A percentile compares a stretch with the other conserved stretches of the same genome.
These are phyloP conservation scores for Coemansia sp. DNA, from an alignment of 192 early-diverging fungal genomes.

Conservation along the genomic window DNA sequence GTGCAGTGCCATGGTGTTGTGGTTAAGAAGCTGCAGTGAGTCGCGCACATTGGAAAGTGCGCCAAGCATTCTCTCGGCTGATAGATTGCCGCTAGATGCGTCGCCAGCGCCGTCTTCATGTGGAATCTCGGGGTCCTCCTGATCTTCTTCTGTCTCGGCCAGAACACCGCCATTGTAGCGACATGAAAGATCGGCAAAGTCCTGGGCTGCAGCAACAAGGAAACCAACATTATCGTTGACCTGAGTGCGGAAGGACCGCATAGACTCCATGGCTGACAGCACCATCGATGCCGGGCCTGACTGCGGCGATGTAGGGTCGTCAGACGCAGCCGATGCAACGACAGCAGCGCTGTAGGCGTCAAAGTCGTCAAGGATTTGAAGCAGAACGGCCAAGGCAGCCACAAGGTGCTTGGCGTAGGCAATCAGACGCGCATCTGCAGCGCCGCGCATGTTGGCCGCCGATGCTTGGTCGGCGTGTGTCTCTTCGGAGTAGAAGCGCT, in stretches of 20 bases:
- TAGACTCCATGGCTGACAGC: constrained; percentile 22
- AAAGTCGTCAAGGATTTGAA: constrained; percentile 54
- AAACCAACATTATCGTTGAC: constrained; percentile 48
- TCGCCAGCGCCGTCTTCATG: constrained; percentile 9
- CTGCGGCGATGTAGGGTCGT: constrained; percentile 34
- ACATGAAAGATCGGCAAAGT: constrained; percentile 43
- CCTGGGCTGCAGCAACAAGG: constrained; percentile 48
- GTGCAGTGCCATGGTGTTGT: constrained; percentile 51
- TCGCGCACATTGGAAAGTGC: constrained; percentile 27
- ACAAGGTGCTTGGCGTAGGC: constrained; percentile 53
- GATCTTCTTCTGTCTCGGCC: constrained; percentile 22
- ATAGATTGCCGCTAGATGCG: background rate
- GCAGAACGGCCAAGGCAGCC: constrained; percentile 46
- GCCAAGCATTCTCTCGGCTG: constrained; percentile 26
- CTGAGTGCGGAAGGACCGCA: constrained; percentile 33
- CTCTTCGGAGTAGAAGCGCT: constrained; percentile 42
- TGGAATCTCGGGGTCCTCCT: constrained; percentile 38
- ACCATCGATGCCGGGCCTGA: constrained; percentile 31
- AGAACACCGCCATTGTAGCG: constrained; percentile 8
- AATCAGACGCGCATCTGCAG: constrained; percentile 43
- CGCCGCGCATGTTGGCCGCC: constrained; percentile 24
- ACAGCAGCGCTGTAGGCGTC: constrained; percentile 44
- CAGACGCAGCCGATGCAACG: constrained; percentile 24
- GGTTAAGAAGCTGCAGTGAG: constrained; percentile 49
- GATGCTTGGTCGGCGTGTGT: constrained; percentile 16